A percentile compares a stretch with the other conserved stretches of the same genome.
phyloP scores from a whole-genome alignment of 2,329 filamentous ascomycete species.

The Claviceps monticola region DNA sequence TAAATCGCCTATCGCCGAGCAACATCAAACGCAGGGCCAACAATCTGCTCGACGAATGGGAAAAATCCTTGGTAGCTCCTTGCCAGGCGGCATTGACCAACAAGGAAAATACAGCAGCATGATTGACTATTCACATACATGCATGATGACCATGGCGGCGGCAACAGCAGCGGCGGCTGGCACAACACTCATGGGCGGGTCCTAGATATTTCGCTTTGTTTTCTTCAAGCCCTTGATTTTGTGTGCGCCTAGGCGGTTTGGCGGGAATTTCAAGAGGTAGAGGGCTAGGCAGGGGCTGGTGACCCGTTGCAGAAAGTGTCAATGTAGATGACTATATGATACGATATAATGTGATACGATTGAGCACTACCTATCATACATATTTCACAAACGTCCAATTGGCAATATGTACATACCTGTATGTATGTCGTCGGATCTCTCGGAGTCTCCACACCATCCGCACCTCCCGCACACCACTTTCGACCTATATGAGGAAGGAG shows the following conservation, averaged over 20 bases:
- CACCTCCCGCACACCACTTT: no score
- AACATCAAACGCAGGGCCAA: conserved; percentile 74
- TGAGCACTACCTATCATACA: not conserved
- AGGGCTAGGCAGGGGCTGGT: not conserved
- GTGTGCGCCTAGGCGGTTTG: not conserved
- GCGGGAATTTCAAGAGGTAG: not conserved
- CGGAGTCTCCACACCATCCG: no score
- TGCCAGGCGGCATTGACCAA: conserved; percentile 7
- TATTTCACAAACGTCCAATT: not conserved
- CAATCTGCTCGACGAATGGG: conserved; percentile 82
- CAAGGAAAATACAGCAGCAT: conserved; percentile 19
- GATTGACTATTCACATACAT: not conserved
- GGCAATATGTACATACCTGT: no score
- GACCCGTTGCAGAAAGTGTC: not conserved
- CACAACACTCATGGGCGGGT: no score
- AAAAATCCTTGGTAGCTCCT: conserved; percentile 38
- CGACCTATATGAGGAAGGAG: no score
- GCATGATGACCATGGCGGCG: not conserved
- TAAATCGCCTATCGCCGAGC: conserved; percentile 58
- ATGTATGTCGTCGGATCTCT: no score
- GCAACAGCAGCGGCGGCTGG: conserved; percentile 6
- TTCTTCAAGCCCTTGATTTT: not conserved
- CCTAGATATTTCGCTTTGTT: not conserved
- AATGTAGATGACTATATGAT: conserved; percentile 4
- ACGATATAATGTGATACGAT: conserved; percentile 3